phyloP scores from a whole-genome alignment of 495 filamentous ascomycete species.

The Penicillium flavigenum region DNA sequence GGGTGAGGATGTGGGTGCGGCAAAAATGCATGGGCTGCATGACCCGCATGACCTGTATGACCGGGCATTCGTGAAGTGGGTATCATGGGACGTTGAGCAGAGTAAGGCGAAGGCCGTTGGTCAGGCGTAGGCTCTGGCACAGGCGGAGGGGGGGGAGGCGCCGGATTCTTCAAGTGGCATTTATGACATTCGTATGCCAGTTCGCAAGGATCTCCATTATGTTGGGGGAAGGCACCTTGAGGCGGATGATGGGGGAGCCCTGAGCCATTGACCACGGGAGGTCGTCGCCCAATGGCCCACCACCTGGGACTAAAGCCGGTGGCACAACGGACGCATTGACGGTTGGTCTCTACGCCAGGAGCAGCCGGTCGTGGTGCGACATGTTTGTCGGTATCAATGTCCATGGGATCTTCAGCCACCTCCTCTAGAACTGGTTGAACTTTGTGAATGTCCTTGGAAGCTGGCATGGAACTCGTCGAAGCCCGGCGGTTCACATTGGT shows the following conservation, averaged over 20 bases:
- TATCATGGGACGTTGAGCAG: conserved; percentile 34
- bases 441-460: conserved; percentile 35
- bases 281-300: conserved; percentile 41
- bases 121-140: conserved; percentile 37
- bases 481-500: conserved; percentile 36
- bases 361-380: conserved; percentile 17
- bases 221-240: conserved; percentile 28
- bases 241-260: conserved; percentile 27
- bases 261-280: conserved; percentile 35
- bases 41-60: conserved; percentile 9
- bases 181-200: conserved; percentile 50
- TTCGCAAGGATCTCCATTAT: conserved; percentile 34
- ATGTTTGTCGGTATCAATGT: conserved; percentile 37
- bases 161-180: conserved; percentile 48
- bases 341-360: conserved; percentile 21
- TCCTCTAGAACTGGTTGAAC: conserved; percentile 30
- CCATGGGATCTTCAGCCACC: conserved; percentile 33
- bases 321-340: conserved; percentile 42
- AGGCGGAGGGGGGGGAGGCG: conserved; percentile 18
- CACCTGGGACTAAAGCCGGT: conserved; percentile 44
- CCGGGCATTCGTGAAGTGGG: conserved; percentile 33
- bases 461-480: conserved; percentile 35
- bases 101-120: conserved; percentile 38
- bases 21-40: conserved; percentile 23
- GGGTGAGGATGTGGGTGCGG: conserved; percentile 24